A percentile compares a stretch with the other conserved stretches of the same genome.
These are phyloP conservation scores for Sarocladium brachiariae DNA, from an alignment of 2,329 filamentous ascomycete species.

Conservation along the genomic window DNA sequence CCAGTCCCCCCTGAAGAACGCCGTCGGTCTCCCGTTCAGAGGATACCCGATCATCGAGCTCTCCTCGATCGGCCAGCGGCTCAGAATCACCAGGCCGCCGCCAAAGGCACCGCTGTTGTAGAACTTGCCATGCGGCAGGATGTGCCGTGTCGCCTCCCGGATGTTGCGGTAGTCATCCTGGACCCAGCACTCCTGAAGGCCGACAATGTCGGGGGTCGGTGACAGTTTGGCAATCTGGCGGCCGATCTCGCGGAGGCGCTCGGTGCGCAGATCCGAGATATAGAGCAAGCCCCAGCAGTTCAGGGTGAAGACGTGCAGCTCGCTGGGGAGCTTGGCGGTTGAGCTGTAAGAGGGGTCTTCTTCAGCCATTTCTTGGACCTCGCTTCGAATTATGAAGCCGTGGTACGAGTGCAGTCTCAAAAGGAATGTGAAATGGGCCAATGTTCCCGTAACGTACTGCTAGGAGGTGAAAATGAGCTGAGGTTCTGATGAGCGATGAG, in stretches of 20 bases:
- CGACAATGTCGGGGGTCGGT: conserved; percentile 75
- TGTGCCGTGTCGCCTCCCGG: conserved; percentile 61
- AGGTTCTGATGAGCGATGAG: no score
- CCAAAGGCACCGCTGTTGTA: conserved; percentile 88
- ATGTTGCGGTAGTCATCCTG: conserved; percentile 77
- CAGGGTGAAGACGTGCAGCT: conserved; percentile 75
- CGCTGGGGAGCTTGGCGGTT: conserved; percentile 32
- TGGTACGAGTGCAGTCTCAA: not conserved
- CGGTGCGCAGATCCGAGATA: conserved; percentile 68
- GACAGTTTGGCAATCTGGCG: conserved; percentile 61
- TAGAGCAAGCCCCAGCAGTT: conserved; percentile 97
- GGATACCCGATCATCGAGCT: conserved; percentile 80
- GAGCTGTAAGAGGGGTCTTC: not conserved
- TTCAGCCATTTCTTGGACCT: not conserved
- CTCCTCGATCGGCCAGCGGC: conserved; percentile 86
- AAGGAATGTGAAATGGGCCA: not conserved
- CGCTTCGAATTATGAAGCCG: no score
- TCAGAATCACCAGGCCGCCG: conserved; percentile 80
- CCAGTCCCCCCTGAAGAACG: conserved; percentile 93
- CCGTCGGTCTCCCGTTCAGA: conserved; percentile 88
- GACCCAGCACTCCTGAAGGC: conserved; percentile 93
- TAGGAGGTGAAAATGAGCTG: not conserved
- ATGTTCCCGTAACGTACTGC: no score
- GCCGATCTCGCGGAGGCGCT: conserved; percentile 79
- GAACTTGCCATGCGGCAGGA: conserved; percentile 88